Conservation (phyloP, 2,329 filamentous ascomycete species). For the Botrytis fragariae region DNA sequence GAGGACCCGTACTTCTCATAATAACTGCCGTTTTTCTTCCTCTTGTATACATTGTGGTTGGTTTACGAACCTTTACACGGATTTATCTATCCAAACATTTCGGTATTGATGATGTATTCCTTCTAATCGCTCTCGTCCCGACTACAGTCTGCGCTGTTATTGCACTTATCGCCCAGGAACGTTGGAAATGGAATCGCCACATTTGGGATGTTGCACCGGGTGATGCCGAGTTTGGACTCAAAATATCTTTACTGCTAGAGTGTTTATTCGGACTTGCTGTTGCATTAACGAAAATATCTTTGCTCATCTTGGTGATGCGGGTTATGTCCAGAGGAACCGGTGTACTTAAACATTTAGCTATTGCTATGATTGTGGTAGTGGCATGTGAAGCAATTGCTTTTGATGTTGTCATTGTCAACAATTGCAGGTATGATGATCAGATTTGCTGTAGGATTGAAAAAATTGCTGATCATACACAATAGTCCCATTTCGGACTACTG, state of each 20-base stretch:
- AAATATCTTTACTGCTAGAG: constrained; percentile 41
- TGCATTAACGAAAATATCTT: constrained; percentile 41
- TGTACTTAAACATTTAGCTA: constrained; percentile 34
- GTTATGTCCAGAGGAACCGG: constrained; percentile 40
- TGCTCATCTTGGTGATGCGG: constrained; percentile 37
- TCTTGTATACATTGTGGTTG: constrained; percentile 43
- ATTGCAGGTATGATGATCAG: constrained; percentile 39
- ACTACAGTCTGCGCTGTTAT: constrained; percentile 40
- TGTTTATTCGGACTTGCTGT: constrained; percentile 41
- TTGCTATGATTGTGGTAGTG: constrained; percentile 39
- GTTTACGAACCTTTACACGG: constrained; percentile 48
- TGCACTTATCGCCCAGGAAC: constrained; percentile 38
- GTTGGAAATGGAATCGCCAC: constrained; percentile 42
- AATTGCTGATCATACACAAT: not conserved
- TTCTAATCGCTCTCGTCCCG: constrained; percentile 41
- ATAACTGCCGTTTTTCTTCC: constrained; percentile 43
- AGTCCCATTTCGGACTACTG: constrained; percentile 42
- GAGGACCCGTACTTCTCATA: constrained; percentile 45
- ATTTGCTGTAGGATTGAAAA: not conserved
- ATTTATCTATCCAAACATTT: constrained; percentile 45
- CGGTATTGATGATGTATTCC: constrained; percentile 48
- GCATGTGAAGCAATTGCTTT: constrained; percentile 37
- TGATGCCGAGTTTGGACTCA: constrained; percentile 37
- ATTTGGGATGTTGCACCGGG: constrained; percentile 42
- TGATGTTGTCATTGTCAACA: constrained; percentile 40